These are phyloP conservation scores for Dactylis glomerata DNA, from an alignment of 176 grass and related monocot species.

Conservation along the genomic window DNA sequence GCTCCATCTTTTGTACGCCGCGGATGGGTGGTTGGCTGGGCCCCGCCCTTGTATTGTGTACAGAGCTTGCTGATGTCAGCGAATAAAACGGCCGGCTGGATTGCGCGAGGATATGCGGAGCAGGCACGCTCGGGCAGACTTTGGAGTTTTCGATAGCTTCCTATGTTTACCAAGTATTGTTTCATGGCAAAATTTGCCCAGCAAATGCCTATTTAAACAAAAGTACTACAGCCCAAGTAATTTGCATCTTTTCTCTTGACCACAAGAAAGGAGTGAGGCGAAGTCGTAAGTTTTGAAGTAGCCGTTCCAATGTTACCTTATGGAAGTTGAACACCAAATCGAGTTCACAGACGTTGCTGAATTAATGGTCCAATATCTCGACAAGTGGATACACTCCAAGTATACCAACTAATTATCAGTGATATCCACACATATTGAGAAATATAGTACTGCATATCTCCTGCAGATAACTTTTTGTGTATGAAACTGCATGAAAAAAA, in stretches of 20 bases:
- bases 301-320: slow-evolving; percentile 49
- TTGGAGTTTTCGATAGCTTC: too few relatives aligned
- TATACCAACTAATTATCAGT: slow-evolving; percentile 97
- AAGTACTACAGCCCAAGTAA: background rate
- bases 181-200: background rate
- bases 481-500: slow-evolving; percentile 49
- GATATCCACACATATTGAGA: slow-evolving; percentile 96
- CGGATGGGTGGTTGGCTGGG: too few relatives aligned
- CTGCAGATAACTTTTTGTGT: slow-evolving; percentile 99
- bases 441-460: slow-evolving; percentile 95
- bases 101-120: too few relatives aligned
- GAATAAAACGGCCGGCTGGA: too few relatives aligned
- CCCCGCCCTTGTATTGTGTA: too few relatives aligned
- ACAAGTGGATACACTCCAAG: slow-evolving; percentile 98
- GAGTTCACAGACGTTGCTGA: slow-evolving; percentile 97
- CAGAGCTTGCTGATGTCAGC: too few relatives aligned
- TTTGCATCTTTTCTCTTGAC: background rate
- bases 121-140: too few relatives aligned
- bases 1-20: too few relatives aligned
- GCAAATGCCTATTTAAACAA: background rate
- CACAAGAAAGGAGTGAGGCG: background rate
- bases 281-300: background rate
- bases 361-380: slow-evolving; percentile 98
- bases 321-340: slow-evolving; percentile 99
- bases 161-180: background rate